Evolutionary conservation across 192 early-diverging fungal genomes (phyloP), one percentile per base, ranked within the genome.

Genomic region (Umbelopsis sp.): DNA sequence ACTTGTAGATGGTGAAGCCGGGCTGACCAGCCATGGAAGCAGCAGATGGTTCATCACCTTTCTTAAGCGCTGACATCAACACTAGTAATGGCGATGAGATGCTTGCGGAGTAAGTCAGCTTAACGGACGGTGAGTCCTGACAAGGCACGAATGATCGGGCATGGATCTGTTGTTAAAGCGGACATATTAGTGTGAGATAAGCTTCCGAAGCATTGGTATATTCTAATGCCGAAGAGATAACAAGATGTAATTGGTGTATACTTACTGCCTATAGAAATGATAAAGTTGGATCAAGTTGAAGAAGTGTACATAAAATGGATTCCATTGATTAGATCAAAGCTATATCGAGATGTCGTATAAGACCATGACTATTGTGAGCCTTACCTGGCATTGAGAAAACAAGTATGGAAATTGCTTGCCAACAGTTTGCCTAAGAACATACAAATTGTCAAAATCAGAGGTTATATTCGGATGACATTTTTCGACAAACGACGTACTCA

Each of bases 371-470:
- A 25, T 35, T 9, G 58, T 44, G 44, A 66, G 66, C 76, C 78
- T 74, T 35, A 88, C 90, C 82, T 99, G 94, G 82, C 97, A 98
- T 81, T 99, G 97, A 35, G 95, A 92, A 78, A 99, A 99, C 46
- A 99, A 79, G 74, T 97, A 99, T 21, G 97, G 97, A 69, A 94
- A 85, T 55, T 88, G 84, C 78, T 94, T 94, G 48, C 97, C 97
- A n/a, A 94, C 87, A 7, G 97, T 99, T 80, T 98, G 97, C 73
- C 90, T 93, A 49, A 33, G 44, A 48, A 11, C 13, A 51, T 16
- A 16, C 23, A 47, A 44, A 65, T 22, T 27, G 21, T n/a, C 18
- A 64, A 71, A 55, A n/a, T 20, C 1, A 21, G 21, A 15, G 2
- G 8, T 16, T n/a, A 68, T 21, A 33, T 5, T 30, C 16, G 15